These are phyloP conservation scores for Chaetomiaceae sp. DNA, from an alignment of 2,329 filamentous ascomycete genomes.

Conservation along the genomic window DNA sequence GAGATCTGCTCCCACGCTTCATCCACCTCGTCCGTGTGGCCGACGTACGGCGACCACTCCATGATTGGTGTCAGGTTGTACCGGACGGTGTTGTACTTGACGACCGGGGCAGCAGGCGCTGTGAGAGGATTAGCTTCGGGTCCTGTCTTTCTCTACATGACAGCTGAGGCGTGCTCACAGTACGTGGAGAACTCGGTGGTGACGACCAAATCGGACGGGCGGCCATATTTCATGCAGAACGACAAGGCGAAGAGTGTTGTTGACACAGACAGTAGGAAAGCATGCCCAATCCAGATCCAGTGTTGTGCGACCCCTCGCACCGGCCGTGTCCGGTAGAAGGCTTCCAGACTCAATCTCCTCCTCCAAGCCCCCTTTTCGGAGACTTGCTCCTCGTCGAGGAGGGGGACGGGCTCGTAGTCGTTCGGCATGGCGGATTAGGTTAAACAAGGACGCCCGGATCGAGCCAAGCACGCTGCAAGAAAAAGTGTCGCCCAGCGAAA, in stretches of 20 bases:
- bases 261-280: conserved; percentile 1
- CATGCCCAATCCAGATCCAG: conserved; percentile 8
- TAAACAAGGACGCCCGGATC: too few relatives aligned
- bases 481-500: too few relatives aligned
- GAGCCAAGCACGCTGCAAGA: too few relatives aligned
- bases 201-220: background rate
- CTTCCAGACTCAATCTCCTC: background rate
- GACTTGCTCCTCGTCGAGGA: conserved; percentile 2
- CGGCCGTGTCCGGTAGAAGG: background rate
- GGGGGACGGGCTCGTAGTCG: conserved; percentile 3
- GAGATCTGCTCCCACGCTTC: conserved; percentile 9
- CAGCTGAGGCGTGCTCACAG: conserved; percentile 1
- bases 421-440: background rate
- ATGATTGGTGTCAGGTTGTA: conserved; percentile 8
- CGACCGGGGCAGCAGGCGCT: conserved; percentile 3
- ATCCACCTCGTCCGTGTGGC: conserved; percentile 1
- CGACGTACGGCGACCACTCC: conserved; percentile 5
- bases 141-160: too few relatives aligned
- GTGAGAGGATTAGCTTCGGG: background rate
- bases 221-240: background rate
- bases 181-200: background rate
- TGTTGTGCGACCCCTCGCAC: background rate
- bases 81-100: conserved; percentile 1
- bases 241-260: conserved; percentile 2
- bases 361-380: conserved; percentile 1